These are phyloP conservation scores for Lactarius hengduanensis DNA, from an alignment of 768 basidiomycete genomes.

Conservation along the genomic window DNA sequence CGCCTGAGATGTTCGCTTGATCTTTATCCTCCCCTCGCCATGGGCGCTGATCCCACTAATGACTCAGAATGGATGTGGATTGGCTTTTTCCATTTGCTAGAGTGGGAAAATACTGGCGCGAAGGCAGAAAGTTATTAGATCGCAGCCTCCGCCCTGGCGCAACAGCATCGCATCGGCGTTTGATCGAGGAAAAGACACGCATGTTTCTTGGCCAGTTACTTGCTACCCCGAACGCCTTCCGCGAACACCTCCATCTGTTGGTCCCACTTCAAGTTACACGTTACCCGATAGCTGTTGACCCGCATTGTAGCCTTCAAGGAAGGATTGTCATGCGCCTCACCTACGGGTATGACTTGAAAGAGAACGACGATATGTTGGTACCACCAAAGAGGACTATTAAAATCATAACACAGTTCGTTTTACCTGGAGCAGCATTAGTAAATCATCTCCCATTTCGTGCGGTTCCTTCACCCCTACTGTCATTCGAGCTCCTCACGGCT, in stretches of 20 bases:
- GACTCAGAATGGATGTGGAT: not conserved
- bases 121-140: conserved; percentile 3
- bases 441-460: conserved; percentile 21
- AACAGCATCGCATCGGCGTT: not conserved
- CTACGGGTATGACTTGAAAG: conserved; percentile 13
- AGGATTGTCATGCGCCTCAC: conserved; percentile 8
- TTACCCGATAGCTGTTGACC: not conserved
- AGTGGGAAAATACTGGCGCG: not conserved
- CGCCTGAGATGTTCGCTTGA: not conserved
- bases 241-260: not conserved
- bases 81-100: not conserved
- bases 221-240: not conserved
- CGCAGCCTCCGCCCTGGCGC: conserved; percentile 10
- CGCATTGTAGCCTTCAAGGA: not conserved
- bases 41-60: not conserved
- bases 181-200: conserved; percentile 13
- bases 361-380: not conserved
- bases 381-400: not conserved
- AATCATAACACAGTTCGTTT: not conserved
- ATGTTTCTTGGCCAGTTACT: conserved; percentile 5
- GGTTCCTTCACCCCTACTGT: not conserved
- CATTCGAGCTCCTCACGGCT: not conserved
- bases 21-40: no score
- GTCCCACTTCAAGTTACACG: not conserved
- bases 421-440: conserved; percentile 6